Percentiles rank a stretch among this genome's conserved stretches.
These are phyloP conservation scores for Carex parvula DNA, from an alignment of 176 grass and related monocot genomes.

Conservation along the genomic window DNA sequence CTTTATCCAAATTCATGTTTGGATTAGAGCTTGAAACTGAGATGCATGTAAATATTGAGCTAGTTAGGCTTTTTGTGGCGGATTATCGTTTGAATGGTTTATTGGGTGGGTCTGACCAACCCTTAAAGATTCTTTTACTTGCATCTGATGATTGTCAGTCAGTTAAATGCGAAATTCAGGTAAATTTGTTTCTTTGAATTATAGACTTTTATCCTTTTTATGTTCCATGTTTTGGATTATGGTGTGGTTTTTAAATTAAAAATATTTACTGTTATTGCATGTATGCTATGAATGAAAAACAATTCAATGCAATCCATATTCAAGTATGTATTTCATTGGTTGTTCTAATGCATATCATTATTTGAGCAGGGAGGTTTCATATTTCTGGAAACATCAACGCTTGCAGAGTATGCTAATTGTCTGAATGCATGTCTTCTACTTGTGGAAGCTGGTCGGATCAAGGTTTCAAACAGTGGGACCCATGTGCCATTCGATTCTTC, in stretches of 20 bases:
- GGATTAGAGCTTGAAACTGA: conserved; percentile 33
- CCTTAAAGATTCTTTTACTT: conserved; percentile 35
- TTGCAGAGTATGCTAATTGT: conserved; percentile 65
- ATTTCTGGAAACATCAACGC: conserved; percentile 66
- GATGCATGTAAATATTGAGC: conserved; percentile 46
- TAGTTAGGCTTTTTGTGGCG: conserved; percentile 56
- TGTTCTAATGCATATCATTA: conserved; percentile 16
- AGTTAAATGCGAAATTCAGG: conserved; percentile 67
- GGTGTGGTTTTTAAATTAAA: background rate
- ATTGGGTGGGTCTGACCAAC: conserved; percentile 39
- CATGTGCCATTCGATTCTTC: conserved; percentile 18
- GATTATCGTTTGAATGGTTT: conserved; percentile 41
- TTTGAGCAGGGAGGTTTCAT: conserved; percentile 74
- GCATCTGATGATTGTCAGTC: conserved; percentile 46
- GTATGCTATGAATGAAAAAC: background rate
- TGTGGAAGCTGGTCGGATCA: conserved; percentile 19
- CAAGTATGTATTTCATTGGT: background rate
- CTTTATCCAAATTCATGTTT: conserved; percentile 45
- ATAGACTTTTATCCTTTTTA: conserved; percentile 21
- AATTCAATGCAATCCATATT: background rate
- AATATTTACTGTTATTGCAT: background rate
- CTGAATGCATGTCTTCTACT: conserved; percentile 51
- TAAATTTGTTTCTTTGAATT: conserved; percentile 29
- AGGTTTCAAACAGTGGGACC: conserved; percentile 35
- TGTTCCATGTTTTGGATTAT: background rate